A percentile compares a stretch with the other conserved stretches of the same genome.
phyloP scores from a whole-genome alignment of 352 stramenopile genomes.

The Globisporangium radiosum region DNA sequence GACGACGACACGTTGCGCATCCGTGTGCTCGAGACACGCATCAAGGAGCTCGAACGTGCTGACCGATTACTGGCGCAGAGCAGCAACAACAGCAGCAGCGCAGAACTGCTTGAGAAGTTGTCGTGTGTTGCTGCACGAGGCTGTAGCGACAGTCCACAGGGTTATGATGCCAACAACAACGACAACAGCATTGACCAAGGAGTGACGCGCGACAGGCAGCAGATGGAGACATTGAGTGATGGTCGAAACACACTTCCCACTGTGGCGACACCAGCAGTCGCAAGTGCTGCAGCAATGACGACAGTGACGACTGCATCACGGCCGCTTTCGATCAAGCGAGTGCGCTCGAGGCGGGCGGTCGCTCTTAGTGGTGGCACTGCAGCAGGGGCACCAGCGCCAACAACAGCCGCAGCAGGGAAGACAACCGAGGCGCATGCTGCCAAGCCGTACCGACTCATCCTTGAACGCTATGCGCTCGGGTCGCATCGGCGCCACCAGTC shows the following conservation, averaged over 20 bases:
- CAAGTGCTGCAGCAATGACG: background rate
- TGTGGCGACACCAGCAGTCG: background rate
- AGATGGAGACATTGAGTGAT: too few species aligned
- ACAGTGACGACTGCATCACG: background rate
- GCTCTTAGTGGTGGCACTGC: background rate
- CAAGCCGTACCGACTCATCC: slow-evolving; percentile 28
- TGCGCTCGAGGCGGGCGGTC: slow-evolving; percentile 3
- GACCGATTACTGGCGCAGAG: background rate
- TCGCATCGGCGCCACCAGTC: slow-evolving; percentile 1
- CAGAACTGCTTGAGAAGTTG: too few species aligned
- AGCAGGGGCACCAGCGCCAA: background rate
- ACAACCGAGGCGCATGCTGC: background rate
- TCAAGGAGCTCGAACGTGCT: slow-evolving; percentile 32
- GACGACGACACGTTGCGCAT: slow-evolving; percentile 56
- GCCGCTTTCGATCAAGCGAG: background rate
- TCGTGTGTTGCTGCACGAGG: too few species aligned
- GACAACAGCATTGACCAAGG: too few species aligned
- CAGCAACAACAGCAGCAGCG: too few species aligned
- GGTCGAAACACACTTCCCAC: too few species aligned
- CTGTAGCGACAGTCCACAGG: too few species aligned
- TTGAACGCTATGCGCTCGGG: slow-evolving; percentile 30
- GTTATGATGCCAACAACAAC: too few species aligned
- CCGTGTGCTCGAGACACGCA: slow-evolving; percentile 29
- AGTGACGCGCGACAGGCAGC: too few species aligned
- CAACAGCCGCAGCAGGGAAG: background rate